Evolutionary conservation across 768 basidiomycete genomes (phyloP).

Genomic region (Leucosporidium creatinivorum): DNA sequence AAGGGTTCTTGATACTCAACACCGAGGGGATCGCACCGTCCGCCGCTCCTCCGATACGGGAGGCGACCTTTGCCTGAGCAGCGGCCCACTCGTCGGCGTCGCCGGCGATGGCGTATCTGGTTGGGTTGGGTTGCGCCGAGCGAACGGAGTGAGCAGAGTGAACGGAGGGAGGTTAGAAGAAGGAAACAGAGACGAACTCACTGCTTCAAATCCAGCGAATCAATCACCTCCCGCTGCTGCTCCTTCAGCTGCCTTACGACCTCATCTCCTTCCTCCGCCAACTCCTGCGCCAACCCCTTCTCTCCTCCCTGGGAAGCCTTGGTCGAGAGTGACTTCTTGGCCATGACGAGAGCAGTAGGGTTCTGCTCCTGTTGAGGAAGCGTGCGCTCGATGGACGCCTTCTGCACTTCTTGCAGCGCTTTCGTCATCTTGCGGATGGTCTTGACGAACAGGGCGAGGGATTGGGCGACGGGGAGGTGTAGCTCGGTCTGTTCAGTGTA

Average conservation of each 20-base stretch:
- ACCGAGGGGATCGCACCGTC: conserved; percentile 16
- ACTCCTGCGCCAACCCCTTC: conserved; percentile 55
- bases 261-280: conserved; percentile 67
- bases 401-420: conserved; percentile 39
- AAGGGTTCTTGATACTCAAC: conserved; percentile 33
- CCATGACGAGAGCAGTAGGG: not conserved
- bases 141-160: not conserved
- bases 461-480: conserved; percentile 73
- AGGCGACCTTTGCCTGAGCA: conserved; percentile 32
- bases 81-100: conserved; percentile 31
- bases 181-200: conserved; percentile 47
- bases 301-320: conserved; percentile 5
- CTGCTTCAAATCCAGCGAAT: conserved; percentile 79
- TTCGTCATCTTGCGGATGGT: conserved; percentile 69
- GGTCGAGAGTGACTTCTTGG: not conserved
- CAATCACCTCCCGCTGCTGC: conserved; percentile 76
- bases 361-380: conserved; percentile 25
- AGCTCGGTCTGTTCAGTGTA: conserved; percentile 57
- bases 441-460: conserved; percentile 84
- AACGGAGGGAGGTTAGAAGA: not conserved
- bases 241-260: conserved; percentile 48
- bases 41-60: not conserved
- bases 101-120: conserved; percentile 27
- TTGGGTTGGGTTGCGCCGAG: too few species aligned
- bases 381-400: conserved; percentile 31